These are phyloP conservation scores for Eucalyptus tenuipes DNA, from an alignment of 345 rosid species.

Conservation along the genomic window DNA sequence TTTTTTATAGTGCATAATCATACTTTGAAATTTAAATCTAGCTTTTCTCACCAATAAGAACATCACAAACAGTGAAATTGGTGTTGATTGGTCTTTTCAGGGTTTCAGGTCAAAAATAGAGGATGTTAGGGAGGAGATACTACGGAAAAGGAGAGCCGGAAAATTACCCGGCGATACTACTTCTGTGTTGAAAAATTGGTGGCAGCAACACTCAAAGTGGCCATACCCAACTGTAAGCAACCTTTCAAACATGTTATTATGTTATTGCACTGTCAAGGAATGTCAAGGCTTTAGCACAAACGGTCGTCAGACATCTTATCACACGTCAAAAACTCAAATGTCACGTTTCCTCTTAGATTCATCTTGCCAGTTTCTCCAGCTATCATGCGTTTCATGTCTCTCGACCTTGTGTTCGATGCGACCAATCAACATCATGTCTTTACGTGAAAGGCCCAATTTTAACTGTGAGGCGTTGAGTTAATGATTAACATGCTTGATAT, in stretches of 20 bases:
- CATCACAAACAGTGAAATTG: background rate
- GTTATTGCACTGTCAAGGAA: background rate
- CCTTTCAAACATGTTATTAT: background rate
- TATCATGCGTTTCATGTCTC: background rate
- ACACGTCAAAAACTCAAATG: background rate
- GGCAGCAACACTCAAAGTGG: slow-evolving; percentile 99
- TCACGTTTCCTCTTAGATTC: background rate
- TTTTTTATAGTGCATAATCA: background rate
- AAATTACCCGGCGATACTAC: slow-evolving; percentile 98
- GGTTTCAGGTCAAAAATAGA: slow-evolving; percentile 92
- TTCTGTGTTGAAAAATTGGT: slow-evolving; percentile 84
- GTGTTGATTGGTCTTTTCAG: slow-evolving; percentile 8
- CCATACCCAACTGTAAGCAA: slow-evolving; percentile 92
- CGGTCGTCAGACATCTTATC: background rate
- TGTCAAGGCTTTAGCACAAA: background rate
- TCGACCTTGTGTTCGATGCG: background rate
- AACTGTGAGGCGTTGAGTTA: background rate
- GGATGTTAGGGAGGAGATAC: slow-evolving; percentile 95
- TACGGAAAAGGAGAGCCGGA: slow-evolving; percentile 94
- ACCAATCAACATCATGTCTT: background rate
- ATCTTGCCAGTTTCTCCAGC: background rate
- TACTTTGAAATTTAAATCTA: background rate
- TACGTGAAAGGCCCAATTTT: background rate
- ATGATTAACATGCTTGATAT: background rate
- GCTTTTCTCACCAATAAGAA: background rate